Conservation (phyloP, 2,329 filamentous ascomycete genomes). For the Colletotrichum godetiae region DNA sequence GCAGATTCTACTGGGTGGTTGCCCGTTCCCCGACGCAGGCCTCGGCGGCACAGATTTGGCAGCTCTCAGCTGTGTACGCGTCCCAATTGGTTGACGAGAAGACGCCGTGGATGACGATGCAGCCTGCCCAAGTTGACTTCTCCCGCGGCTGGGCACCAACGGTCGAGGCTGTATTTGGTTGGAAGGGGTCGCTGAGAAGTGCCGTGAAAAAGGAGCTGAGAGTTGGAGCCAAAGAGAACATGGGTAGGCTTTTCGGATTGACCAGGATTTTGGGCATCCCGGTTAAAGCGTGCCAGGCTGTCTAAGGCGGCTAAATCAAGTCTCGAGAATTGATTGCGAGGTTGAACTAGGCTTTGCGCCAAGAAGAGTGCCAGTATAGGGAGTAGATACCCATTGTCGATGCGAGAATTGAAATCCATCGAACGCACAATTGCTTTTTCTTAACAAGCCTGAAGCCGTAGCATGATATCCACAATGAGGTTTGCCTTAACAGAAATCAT, state of each 20-base stretch:
- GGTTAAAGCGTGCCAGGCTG: neutral
- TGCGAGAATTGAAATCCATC: too few relatives aligned
- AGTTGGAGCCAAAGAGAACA: conserved; percentile 39
- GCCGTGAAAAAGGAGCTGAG: conserved; percentile 36
- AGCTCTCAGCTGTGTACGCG: conserved; percentile 22
- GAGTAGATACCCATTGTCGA: neutral
- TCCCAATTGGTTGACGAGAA: conserved; percentile 9
- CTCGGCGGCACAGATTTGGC: conserved; percentile 4
- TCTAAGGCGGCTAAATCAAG: neutral
- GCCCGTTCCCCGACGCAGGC: neutral
- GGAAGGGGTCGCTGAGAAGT: conserved; percentile 22
- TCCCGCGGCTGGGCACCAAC: conserved; percentile 1
- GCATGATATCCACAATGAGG: too few relatives aligned
- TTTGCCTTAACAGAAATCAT: too few relatives aligned
- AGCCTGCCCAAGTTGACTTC: conserved; percentile 10
- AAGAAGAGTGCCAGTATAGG: too few relatives aligned
- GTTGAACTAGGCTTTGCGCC: neutral
- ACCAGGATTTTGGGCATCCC: conserved; percentile 40
- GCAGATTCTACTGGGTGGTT: conserved; percentile 42
- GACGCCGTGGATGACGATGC: conserved; percentile 19
- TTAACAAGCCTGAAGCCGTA: too few relatives aligned
- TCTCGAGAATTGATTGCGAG: neutral
- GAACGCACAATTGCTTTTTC: too few relatives aligned
- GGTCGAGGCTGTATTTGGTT: conserved; percentile 10
- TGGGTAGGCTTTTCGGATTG: conserved; percentile 41